Percentiles rank a stretch among this genome's conserved stretches.
Evolutionary conservation across 257 asterid genomes (phyloP).

Genomic region (Solanum arcanum): DNA sequence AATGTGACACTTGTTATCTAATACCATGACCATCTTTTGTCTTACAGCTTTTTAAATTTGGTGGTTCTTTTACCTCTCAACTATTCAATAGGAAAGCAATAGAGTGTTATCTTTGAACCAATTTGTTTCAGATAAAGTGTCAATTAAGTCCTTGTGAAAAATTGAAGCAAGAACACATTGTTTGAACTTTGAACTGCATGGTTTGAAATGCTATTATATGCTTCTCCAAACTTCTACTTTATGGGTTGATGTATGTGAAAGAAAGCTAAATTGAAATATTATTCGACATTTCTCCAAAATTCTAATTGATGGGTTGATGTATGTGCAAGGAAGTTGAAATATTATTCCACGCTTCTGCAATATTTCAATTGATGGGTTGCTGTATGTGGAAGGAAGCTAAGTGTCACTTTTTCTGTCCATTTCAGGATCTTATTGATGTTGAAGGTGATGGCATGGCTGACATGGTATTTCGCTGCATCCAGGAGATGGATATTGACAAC

Average conservation of each 20-base stretch:
- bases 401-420: conserved; percentile 1
- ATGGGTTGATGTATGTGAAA: background rate
- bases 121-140: background rate
- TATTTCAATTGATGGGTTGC: background rate
- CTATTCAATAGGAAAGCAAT: background rate
- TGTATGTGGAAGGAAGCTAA: background rate
- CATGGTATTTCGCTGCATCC: conserved; percentile 96
- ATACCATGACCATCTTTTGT: background rate
- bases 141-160: background rate
- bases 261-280: background rate
- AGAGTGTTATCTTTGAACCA: background rate
- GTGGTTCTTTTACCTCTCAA: background rate
- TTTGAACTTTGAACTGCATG: background rate
- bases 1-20: background rate
- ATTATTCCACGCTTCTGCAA: background rate
- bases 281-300: background rate
- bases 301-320: background rate
- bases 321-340: background rate
- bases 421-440: conserved; percentile 90
- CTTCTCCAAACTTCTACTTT: background rate
- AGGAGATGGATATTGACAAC: conserved; percentile 98
- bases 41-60: background rate
- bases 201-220: background rate
- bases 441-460: conserved; percentile 99
- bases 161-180: background rate